phyloP scores from a whole-genome alignment of 2,329 filamentous ascomycete genomes.

The Hymenoscyphus infarciens region DNA sequence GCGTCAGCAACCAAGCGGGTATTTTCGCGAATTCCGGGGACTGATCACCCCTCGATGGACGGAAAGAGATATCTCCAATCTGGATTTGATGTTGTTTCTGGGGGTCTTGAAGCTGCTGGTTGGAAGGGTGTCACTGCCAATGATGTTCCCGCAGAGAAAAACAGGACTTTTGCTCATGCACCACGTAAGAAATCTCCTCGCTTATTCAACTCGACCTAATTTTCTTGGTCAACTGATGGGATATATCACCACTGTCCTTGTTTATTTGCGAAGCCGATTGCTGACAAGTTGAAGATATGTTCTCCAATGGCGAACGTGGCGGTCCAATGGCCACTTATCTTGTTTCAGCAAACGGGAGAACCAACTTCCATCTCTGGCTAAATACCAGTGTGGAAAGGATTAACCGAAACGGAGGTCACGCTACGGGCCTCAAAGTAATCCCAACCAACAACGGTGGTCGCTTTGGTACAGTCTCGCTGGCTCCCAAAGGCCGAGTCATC shows the following conservation, averaged over 20 bases:
- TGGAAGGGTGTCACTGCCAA: slow-evolving; percentile 63
- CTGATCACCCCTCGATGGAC: slow-evolving; percentile 61
- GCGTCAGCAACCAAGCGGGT: slow-evolving; percentile 54
- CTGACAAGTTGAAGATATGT: slow-evolving; percentile 48
- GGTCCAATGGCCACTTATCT: slow-evolving; percentile 71
- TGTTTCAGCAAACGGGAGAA: slow-evolving; percentile 52
- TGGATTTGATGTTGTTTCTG: slow-evolving; percentile 59
- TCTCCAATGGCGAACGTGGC: slow-evolving; percentile 59
- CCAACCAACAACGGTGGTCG: slow-evolving; percentile 50
- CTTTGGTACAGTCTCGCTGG: slow-evolving; percentile 57
- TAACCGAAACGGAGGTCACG: slow-evolving; percentile 55
- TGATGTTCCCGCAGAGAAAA: slow-evolving; percentile 55
- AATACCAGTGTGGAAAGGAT: slow-evolving; percentile 63
- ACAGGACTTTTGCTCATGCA: slow-evolving; percentile 59
- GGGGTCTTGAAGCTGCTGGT: slow-evolving; percentile 56
- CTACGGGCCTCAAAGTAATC: slow-evolving; percentile 67
- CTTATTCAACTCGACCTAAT: background rate
- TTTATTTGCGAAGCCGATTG: background rate
- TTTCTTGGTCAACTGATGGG: too few species aligned
- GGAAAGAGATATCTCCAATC: slow-evolving; percentile 62
- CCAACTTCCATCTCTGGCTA: slow-evolving; percentile 64
- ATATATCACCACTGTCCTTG: too few species aligned
- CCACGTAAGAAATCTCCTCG: slow-evolving; percentile 38
- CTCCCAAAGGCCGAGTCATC: slow-evolving; percentile 61
- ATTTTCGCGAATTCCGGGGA: slow-evolving; percentile 67